Percentiles rank a stretch among this genome's conserved stretches.
Evolutionary conservation across 805 yeast genomes (phyloP).

Genomic region (Candida caryicola): DNA sequence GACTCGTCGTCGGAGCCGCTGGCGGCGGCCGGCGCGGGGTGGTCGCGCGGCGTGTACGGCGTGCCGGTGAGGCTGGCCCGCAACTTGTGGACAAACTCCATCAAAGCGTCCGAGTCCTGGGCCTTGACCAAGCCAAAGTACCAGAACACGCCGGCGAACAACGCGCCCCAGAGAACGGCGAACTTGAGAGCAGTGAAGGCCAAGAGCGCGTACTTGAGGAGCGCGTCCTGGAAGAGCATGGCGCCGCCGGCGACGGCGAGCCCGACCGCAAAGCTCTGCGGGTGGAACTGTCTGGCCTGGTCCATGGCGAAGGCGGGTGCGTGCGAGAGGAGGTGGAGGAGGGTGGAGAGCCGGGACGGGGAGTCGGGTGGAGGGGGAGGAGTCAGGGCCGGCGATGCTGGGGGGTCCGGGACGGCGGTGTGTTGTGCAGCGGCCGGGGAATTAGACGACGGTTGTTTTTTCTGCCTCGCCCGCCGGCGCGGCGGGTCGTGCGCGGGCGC

Average conservation of each 20-base stretch:
- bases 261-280: conserved; percentile 30
- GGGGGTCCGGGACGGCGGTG: neutral
- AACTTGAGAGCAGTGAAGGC: conserved; percentile 20
- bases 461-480: neutral
- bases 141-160: conserved; percentile 25
- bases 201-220: conserved; percentile 19
- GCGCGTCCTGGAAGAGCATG: conserved; percentile 19
- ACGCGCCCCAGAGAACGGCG: conserved; percentile 22
- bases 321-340: neutral
- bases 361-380: too few species aligned
- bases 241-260: conserved; percentile 20
- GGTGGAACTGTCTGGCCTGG: conserved; percentile 16
- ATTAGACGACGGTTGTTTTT: neutral
- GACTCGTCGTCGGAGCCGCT: neutral
- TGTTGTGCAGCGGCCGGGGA: conserved; percentile 1
- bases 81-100: neutral
- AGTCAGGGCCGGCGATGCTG: neutral
- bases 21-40: neutral
- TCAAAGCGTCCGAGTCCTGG: conserved; percentile 10
- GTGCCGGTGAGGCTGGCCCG: neutral
- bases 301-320: neutral
- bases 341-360: neutral
- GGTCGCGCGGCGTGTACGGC: neutral
- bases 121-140: conserved; percentile 28
- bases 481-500: neutral